Percentiles rank a stretch among this genome's conserved stretches.
These are phyloP conservation scores for Ploettnerulaceae sp. DNA, from an alignment of 2,329 filamentous ascomycete genomes.

Conservation along the genomic window DNA sequence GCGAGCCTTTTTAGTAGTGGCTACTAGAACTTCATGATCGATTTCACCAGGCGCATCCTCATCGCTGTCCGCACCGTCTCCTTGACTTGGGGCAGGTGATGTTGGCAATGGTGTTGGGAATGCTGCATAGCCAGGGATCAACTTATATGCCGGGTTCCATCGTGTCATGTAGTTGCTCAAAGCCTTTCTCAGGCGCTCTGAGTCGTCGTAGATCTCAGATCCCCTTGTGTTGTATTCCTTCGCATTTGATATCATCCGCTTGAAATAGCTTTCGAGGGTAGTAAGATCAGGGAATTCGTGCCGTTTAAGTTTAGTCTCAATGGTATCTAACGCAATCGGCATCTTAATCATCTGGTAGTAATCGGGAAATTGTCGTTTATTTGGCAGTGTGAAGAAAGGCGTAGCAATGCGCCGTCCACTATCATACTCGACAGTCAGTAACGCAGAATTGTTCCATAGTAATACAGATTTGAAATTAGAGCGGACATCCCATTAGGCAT, in stretches of 20 bases:
- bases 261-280: constrained; percentile 76
- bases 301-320: constrained; percentile 68
- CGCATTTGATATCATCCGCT: constrained; percentile 81
- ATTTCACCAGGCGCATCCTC: constrained; percentile 30
- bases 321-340: constrained; percentile 71
- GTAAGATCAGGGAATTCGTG: constrained; percentile 66
- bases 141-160: constrained; percentile 76
- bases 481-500: no score
- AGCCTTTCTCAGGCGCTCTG: constrained; percentile 80
- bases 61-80: constrained; percentile 34
- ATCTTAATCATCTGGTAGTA: constrained; percentile 76
- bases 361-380: constrained; percentile 57
- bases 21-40: constrained; percentile 20
- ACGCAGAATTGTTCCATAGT: background rate
- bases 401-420: constrained; percentile 71
- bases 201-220: constrained; percentile 72
- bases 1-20: constrained; percentile 24
- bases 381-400: constrained; percentile 69
- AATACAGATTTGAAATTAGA: background rate
- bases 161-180: constrained; percentile 85
- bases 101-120: constrained; percentile 61
- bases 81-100: constrained; percentile 44
- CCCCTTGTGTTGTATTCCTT: constrained; percentile 76
- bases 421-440: constrained; percentile 8
- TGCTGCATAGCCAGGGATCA: constrained; percentile 59